Evolutionary conservation across 179 eudicot species (phyloP).

Genomic region (Pouteria campechiana): DNA sequence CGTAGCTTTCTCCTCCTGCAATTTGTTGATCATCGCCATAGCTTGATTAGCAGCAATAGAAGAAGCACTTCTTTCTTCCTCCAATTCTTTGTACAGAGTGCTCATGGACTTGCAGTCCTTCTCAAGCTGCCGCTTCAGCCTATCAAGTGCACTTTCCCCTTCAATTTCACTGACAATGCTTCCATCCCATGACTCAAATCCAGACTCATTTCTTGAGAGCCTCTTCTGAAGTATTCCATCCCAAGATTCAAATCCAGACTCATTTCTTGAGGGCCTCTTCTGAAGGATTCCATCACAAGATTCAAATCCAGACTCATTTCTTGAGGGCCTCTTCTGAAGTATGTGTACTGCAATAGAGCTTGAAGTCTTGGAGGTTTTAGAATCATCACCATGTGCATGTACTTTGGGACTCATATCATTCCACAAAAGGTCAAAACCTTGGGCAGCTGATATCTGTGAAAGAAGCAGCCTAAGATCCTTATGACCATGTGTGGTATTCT

Average conservation of each 20-base stretch:
- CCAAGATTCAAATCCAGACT: slow-evolving; percentile 30
- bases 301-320: slow-evolving; percentile 63
- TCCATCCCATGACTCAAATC: slow-evolving; percentile 53
- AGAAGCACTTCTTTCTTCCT: slow-evolving; percentile 96
- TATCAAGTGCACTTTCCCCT: slow-evolving; percentile 64
- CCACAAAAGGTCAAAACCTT: slow-evolving; percentile 43
- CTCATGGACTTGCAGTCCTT: slow-evolving; percentile 59
- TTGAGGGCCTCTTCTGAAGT: slow-evolving; percentile 61
- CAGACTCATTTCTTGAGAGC: slow-evolving; percentile 35
- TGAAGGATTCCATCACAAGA: too few species aligned
- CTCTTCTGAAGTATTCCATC: too few species aligned
- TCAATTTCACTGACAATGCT: slow-evolving; percentile 72
- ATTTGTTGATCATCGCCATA: slow-evolving; percentile 92
- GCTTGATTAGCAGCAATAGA: slow-evolving; percentile 82
- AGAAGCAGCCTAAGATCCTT: slow-evolving; percentile 71
- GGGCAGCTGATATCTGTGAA: slow-evolving; percentile 48
- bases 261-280: too few species aligned
- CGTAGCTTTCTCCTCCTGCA: slow-evolving; percentile 95
- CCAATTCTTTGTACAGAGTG: slow-evolving; percentile 67
- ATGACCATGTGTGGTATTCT: slow-evolving; percentile 44
- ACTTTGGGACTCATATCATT: slow-evolving; percentile 58
- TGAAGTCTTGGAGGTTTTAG: slow-evolving; percentile 34
- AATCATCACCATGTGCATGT: slow-evolving; percentile 46
- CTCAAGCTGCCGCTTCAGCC: slow-evolving; percentile 74
- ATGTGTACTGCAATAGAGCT: slow-evolving; percentile 31